Conservation (phyloP, 305 asterid species). For the Fraxinus nigra region DNA sequence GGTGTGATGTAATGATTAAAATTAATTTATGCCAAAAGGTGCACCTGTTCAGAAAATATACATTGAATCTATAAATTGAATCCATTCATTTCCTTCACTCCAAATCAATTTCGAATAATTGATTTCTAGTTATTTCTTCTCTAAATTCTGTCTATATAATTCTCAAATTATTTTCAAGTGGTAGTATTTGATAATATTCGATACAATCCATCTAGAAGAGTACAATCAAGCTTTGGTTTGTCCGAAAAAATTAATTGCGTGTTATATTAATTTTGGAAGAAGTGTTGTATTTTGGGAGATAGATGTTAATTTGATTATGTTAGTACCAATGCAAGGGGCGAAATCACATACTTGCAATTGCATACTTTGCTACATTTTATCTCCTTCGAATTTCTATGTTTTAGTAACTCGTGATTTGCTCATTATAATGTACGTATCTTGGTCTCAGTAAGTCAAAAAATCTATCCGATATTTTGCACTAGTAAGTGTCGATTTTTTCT, state of each 20-base stretch:
- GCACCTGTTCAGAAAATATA: background rate
- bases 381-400: background rate
- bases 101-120: background rate
- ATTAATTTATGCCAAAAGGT: background rate
- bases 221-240: background rate
- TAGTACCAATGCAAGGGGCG: background rate
- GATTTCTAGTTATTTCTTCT: background rate
- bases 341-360: background rate
- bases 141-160: background rate
- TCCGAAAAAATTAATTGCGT: background rate
- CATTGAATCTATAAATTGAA: background rate
- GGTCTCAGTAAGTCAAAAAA: background rate
- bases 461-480: background rate
- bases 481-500: background rate
- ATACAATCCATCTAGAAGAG: background rate
- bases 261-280: background rate
- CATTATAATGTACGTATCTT: background rate
- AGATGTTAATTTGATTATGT: background rate
- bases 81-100: background rate
- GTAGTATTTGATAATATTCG: background rate
- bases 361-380: background rate
- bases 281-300: too few relatives aligned
- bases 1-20: background rate
- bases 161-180: background rate
- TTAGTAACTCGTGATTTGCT: background rate